Evolutionary conservation across 208 protist genomes (phyloP).

Genomic region (Herpetomonas muscarum): DNA sequence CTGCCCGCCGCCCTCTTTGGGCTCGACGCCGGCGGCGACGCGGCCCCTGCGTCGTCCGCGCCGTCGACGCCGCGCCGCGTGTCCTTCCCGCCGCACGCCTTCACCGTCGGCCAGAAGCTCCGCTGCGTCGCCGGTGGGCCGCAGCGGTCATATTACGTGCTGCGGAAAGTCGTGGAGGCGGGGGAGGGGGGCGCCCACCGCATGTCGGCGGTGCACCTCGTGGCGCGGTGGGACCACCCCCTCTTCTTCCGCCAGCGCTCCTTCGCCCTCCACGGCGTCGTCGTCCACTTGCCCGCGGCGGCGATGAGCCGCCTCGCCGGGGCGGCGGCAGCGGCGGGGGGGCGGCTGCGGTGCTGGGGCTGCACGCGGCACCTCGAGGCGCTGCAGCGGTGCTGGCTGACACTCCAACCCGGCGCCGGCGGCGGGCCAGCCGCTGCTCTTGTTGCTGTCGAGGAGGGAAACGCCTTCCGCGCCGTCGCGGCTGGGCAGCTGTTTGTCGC

Average conservation of each 20-base stretch:
- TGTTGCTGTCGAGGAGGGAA: slow-evolving; percentile 25
- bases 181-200: slow-evolving; percentile 11
- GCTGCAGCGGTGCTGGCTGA: slow-evolving; percentile 13
- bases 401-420: not conserved
- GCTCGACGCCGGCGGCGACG: not conserved
- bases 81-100: slow-evolving; percentile 45
- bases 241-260: slow-evolving; percentile 21
- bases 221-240: slow-evolving; percentile 51
- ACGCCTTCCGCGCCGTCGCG: slow-evolving; percentile 48
- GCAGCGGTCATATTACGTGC: slow-evolving; percentile 47
- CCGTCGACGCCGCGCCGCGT: not conserved
- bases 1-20: not conserved
- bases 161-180: slow-evolving; percentile 32
- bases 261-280: slow-evolving; percentile 2
- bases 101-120: slow-evolving; percentile 75
- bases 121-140: slow-evolving; percentile 9
- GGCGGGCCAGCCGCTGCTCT: not conserved
- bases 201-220: slow-evolving; percentile 54
- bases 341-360: slow-evolving; percentile 29
- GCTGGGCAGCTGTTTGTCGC: slow-evolving; percentile 57
- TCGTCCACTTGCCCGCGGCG: not conserved
- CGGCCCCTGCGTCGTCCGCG: slow-evolving; percentile 17
- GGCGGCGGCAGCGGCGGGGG: slow-evolving; percentile 3
- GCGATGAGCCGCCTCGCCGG: slow-evolving; percentile 14
- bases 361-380: slow-evolving; percentile 54